Percentiles rank a stretch among this genome's conserved stretches.
These are phyloP conservation scores for Vigna trinervia DNA, from an alignment of 306 rosid genomes.

Conservation along the genomic window DNA sequence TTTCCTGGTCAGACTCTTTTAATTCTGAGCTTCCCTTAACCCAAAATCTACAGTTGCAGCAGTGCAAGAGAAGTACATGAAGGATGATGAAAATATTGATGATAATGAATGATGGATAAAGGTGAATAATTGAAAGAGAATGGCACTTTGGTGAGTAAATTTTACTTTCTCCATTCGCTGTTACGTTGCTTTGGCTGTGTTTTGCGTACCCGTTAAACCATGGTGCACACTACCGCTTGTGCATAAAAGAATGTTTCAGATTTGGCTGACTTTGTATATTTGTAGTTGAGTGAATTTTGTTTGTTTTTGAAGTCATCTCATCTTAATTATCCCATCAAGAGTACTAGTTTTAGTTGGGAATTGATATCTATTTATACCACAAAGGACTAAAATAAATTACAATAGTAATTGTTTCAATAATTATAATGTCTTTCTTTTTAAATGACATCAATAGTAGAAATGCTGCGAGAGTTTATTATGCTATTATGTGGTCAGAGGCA, in stretches of 20 bases:
- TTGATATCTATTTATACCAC: not conserved
- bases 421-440: not conserved
- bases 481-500: not conserved
- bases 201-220: not conserved
- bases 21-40: slow-evolving; percentile 58
- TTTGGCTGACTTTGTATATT: slow-evolving; percentile 1
- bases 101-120: slow-evolving; percentile 41
- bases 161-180: slow-evolving; percentile 32
- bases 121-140: slow-evolving; percentile 5
- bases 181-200: slow-evolving; percentile 1
- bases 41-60: slow-evolving; percentile 81
- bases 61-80: slow-evolving; percentile 95
- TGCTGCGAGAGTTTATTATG: not conserved
- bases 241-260: not conserved
- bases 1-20: not conserved
- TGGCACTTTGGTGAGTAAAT: slow-evolving; percentile 22
- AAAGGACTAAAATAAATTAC: not conserved
- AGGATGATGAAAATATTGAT: slow-evolving; percentile 71
- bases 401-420: not conserved
- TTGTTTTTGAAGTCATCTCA: slow-evolving; percentile 24
- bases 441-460: not conserved
- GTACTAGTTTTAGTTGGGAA: not conserved
- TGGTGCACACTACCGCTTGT: not conserved
- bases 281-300: not conserved
- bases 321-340: not conserved